A percentile compares a stretch with the other conserved stretches of the same genome.
phyloP scores from a whole-genome alignment of 2,329 filamentous ascomycete genomes.

The Hypoxylon sp. region DNA sequence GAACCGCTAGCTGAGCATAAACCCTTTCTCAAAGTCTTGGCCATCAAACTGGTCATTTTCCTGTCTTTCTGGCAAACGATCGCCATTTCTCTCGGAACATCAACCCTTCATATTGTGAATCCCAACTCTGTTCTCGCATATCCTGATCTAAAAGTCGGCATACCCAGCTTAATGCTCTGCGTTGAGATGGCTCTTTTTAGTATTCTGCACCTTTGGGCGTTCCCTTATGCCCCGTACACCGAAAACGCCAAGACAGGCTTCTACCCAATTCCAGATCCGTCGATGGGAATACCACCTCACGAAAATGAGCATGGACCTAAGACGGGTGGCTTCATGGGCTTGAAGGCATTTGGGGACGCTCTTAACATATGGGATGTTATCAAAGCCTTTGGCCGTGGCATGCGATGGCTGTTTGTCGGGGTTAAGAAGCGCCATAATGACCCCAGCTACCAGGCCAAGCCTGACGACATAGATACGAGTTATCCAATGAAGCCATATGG shows the following conservation, averaged over 20 bases:
- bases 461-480: conserved; percentile 56
- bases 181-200: conserved; percentile 89
- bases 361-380: conserved; percentile 87
- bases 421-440: conserved; percentile 72
- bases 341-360: conserved; percentile 77
- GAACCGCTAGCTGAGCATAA: conserved; percentile 76
- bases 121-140: conserved; percentile 74
- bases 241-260: conserved; percentile 61
- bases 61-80: conserved; percentile 87
- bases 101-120: conserved; percentile 73
- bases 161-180: conserved; percentile 83
- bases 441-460: conserved; percentile 63
- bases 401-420: conserved; percentile 86
- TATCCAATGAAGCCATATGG: conserved; percentile 55
- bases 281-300: conserved; percentile 58
- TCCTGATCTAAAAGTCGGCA: conserved; percentile 84
- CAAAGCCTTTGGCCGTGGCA: conserved; percentile 82
- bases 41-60: conserved; percentile 93
- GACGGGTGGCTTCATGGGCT: conserved; percentile 74
- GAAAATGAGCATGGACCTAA: conserved; percentile 67
- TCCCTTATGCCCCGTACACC: conserved; percentile 80
- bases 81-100: conserved; percentile 67
- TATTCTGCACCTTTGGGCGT: conserved; percentile 85
- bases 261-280: conserved; percentile 63
- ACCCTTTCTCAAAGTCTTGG: conserved; percentile 84